Percentiles rank a stretch among this genome's conserved stretches.
Conservation (phyloP, 2,329 filamentous ascomycete genomes). For the Sordariomycetes sp. region DNA sequence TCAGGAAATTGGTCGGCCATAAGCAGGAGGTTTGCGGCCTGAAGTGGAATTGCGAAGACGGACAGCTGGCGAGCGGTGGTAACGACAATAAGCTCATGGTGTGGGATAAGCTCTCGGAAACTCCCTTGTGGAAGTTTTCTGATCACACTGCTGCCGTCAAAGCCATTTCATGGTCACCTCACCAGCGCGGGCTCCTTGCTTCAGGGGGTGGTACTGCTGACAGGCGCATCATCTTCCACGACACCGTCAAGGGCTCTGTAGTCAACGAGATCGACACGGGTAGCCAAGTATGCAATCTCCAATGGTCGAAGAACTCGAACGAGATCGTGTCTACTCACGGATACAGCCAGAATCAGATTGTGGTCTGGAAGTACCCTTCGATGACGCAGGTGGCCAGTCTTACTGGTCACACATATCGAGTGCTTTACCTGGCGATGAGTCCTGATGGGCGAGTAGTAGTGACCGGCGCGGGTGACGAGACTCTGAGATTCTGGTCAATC, state of each 20-base stretch:
- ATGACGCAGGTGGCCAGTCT: constrained; percentile 96
- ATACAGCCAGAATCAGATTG: constrained; percentile 96
- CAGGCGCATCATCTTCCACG: constrained; percentile 95
- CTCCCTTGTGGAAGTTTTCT: constrained; percentile 86
- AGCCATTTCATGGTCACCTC: constrained; percentile 94
- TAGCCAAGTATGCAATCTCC: constrained; percentile 96
- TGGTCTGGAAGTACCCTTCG: constrained; percentile 97
- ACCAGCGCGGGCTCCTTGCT: constrained; percentile 88
- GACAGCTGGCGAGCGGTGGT: constrained; percentile 87
- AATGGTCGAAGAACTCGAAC: constrained; percentile 96
- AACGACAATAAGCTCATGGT: constrained; percentile 99
- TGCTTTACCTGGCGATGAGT: constrained; percentile 94
- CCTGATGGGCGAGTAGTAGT: constrained; percentile 91
- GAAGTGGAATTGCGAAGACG: constrained; percentile 94
- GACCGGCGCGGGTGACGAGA: constrained; percentile 94
- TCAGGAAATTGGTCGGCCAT: constrained; percentile 80
- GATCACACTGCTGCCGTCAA: constrained; percentile 96
- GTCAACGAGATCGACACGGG: constrained; percentile 92
- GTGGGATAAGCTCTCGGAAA: constrained; percentile 93
- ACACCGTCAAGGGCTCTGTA: constrained; percentile 73
- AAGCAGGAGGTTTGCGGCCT: constrained; percentile 97
- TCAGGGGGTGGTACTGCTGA: constrained; percentile 95
- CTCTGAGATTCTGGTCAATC: constrained; percentile 90
- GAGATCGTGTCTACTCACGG: constrained; percentile 96
- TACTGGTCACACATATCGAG: constrained; percentile 93